Evolutionary conservation across 1,284 basidiomycete genomes (phyloP).

Genomic region (Albatrellus sp.): DNA sequence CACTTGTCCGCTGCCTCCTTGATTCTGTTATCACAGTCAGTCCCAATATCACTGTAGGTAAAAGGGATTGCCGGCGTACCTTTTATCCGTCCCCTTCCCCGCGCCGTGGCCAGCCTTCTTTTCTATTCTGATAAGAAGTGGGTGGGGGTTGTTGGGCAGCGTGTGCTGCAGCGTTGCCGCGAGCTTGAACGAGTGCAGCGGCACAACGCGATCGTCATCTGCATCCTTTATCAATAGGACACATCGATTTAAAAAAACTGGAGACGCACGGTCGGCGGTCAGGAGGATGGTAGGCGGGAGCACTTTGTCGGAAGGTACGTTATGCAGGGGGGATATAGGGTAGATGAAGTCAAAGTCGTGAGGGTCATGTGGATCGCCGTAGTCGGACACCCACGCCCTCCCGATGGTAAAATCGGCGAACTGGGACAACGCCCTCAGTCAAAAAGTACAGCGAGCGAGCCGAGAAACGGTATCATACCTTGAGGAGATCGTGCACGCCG

Average conservation of each 20-base stretch:
- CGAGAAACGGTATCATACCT: constrained; percentile 28
- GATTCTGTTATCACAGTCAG: constrained; percentile 31
- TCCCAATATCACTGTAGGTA: constrained; percentile 1
- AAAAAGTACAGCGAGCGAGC: constrained; percentile 1
- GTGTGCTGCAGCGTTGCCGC: constrained; percentile 62
- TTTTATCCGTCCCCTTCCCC: constrained; percentile 67
- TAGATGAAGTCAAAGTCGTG: constrained; percentile 76
- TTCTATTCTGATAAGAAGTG: constrained; percentile 64
- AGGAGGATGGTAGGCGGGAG: constrained; percentile 60
- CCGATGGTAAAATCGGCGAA: constrained; percentile 74
- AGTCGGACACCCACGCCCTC: constrained; percentile 72
- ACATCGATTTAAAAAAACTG: background rate
- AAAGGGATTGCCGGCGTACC: constrained; percentile 23
- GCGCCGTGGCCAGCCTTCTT: constrained; percentile 73
- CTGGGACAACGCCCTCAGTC: constrained; percentile 20
- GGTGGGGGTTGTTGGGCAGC: constrained; percentile 50
- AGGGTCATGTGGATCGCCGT: constrained; percentile 65
- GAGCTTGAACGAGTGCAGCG: constrained; percentile 73
- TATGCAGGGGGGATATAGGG: constrained; percentile 69
- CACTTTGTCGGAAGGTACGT: constrained; percentile 44
- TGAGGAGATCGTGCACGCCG: constrained; percentile 73
- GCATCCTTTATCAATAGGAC: background rate
- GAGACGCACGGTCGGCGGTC: constrained; percentile 63
- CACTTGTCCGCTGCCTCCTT: constrained; percentile 66
- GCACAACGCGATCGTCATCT: constrained; percentile 79